phyloP scores from a whole-genome alignment of 2,329 filamentous ascomycete species.

The Lanzia echinophila region DNA sequence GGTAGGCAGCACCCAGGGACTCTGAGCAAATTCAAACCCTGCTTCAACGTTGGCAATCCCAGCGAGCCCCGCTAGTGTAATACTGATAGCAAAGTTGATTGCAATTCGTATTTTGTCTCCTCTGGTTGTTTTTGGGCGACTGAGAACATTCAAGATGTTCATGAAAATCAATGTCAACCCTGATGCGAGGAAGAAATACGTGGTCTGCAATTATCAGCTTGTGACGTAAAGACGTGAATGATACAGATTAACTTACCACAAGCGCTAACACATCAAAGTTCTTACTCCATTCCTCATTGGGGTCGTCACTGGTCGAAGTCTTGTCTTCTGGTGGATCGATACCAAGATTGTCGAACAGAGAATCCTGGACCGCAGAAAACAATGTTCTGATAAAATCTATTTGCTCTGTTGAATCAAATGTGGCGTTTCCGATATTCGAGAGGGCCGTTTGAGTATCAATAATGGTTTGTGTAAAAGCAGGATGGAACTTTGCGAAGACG shows the following conservation, averaged over 20 bases:
- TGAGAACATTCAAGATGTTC: constrained; percentile 17
- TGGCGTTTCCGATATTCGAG: background rate
- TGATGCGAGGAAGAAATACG: constrained; percentile 22
- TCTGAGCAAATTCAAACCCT: constrained; percentile 9
- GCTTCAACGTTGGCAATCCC: background rate
- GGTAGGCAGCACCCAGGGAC: constrained; percentile 11
- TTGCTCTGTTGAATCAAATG: background rate
- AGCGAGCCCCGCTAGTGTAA: background rate
- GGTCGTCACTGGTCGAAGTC: no score
- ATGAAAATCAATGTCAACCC: constrained; percentile 20
- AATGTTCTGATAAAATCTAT: background rate
- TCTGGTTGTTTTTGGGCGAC: background rate
- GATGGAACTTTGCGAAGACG: constrained; percentile 13
- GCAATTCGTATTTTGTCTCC: constrained; percentile 3
- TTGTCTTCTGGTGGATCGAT: background rate
- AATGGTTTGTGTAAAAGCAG: constrained; percentile 8
- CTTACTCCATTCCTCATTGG: no score
- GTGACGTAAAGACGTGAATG: no score
- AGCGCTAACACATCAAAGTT: no score
- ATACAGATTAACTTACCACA: no score
- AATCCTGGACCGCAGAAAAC: constrained; percentile 16
- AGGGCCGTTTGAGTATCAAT: background rate
- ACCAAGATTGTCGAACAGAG: constrained; percentile 18
- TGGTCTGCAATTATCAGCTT: constrained; percentile 11
- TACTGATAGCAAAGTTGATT: constrained; percentile 6